Base-by-base conservation (phyloP, 176 grass and related monocot species). In the Themeda triandra region DNA sequence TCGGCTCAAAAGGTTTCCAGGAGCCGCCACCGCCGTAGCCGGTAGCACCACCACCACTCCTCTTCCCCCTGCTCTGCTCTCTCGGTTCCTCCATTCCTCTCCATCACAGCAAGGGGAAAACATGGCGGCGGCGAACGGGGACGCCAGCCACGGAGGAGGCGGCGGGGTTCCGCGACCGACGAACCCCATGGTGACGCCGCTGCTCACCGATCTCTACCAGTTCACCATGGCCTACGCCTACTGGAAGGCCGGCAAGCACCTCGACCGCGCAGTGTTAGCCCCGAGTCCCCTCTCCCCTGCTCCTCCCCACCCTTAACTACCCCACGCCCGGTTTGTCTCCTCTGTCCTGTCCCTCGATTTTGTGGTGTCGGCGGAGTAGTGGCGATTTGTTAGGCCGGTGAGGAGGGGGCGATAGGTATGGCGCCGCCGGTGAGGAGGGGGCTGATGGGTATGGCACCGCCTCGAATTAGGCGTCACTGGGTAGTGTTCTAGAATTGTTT, bases 171-270 rank as follows among this genome's bases (percentile, higher is more conserved):
- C 85, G 80, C 85, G 45, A 12, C 83, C 94, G 58, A 98, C 95
- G 31, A 90, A 95, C 82, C 92, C 96, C 82, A 98, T 98, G 89
- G 96, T 95, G 41, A 92, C 96, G 77, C 96, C 96, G 30, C 83
- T 98, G 78, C 87, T 98, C 73, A 92, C 95, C 71, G 95, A 98
- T 75, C 92, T 98, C 64, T 98, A 98, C 92, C 95, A 98, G 87
- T 98, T 95, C 91, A 93, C 92, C 89, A 98, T 98, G 96, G 92
- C 96, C 62, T 98, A 98, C 90, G 92, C 96, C 64, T 95, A 95
- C 89, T 95, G 96, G 96, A 98, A 98, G 78, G 91, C 96, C 65
- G 92, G 87, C 54, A 98, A 98, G 87, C 96, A 95, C 90, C 92
- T 92, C 77, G 92, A 95, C 71, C 87, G 87, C 58, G 91, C 89